Evolutionary conservation across 306 rosid species (phyloP), one percentile per base, ranked within the genome.

Genomic region (Lotus japonicus): DNA sequence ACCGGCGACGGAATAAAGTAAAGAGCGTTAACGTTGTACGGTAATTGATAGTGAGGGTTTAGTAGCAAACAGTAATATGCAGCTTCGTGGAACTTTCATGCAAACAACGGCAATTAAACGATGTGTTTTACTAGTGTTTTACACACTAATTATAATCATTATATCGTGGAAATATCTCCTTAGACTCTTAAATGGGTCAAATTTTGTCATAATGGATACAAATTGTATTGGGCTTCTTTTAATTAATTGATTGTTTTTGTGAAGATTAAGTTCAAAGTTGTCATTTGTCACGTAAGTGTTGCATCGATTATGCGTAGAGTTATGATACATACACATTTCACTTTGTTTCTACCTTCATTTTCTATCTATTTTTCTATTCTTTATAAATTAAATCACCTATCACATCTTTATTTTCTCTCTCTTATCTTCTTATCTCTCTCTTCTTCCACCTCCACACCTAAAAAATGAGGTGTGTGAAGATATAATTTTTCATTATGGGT

Each of bases 241-340:
- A 5, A 51, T 23, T 57, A 26, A 12, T 28, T 58, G 11, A 21
- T 8, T 69, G 4, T 21, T 16, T 59, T 53, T 17, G 11, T 4
- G 7, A 7, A 21, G 49, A 11, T 13, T 41, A 11, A 63, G 42
- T 74, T 69, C 75, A 15, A 68, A 42, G 14, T 15, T 69, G 64
- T 55, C 72, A 42, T 18, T 15, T 69, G 64, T 55, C 72, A 68
- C 58, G 41, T 28, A 64, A 74, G 58, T 74, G n/a, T n/a, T n/a
- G 36, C 36, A 4, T 59, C 36, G n/a, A n/a, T n/a, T n/a, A n/a
- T n/a, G n/a, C n/a, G n/a, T n/a, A n/a, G n/a, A n/a, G n/a, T n/a
- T n/a, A n/a, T n/a, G n/a, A n/a, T n/a, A n/a, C n/a, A n/a, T n/a
- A n/a, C n/a, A n/a, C n/a, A n/a, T n/a, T n/a, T n/a, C n/a, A n/a